Evolutionary conservation across 768 basidiomycete genomes (phyloP), one percentile per base, ranked within the genome.

Genomic region (Calocera viscosa): DNA sequence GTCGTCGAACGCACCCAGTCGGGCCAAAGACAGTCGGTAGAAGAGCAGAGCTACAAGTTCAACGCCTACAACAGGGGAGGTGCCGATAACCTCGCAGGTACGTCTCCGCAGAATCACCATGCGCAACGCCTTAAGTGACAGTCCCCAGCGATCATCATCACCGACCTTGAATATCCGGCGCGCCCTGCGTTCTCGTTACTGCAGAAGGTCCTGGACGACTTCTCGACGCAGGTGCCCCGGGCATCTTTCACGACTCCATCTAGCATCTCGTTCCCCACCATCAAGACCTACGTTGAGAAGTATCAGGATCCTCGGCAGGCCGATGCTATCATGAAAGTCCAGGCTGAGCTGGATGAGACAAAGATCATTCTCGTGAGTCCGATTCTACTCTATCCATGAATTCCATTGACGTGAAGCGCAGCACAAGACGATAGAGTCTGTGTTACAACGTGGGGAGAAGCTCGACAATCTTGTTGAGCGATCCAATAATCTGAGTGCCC

Each of bases 401-500:
- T 38, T 12, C 24, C 17, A 16, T 7, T 67, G 19, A 33, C 28
- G 11, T 11, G 17, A 2, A 24, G 2, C 53, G 66, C 73, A 98
- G 94, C 96, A 98, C 82, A 97, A 98, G 82, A 99, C 96, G 32
- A 99, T 99, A 72, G 96, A 99, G 75, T 91, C 90, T 1, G 94
- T 99, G 11, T 82, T 99, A 43, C 87, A 94, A 75, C 86, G 96
- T 14, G 96, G 96, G 49, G 95, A 98, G 83, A 94, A 92, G 78
- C 82, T 99, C 49, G 94, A 97, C 76, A 91, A 91, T 75, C 80
- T 98, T 10, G 95, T 98, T 14, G 94, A 97, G 72, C 84, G 94
- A 40, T 96, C 94, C 66, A 87, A 90, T 73, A 87, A 88, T 35
- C 77, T 97, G 66, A 91, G 92, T 40, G 80, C 84, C 17, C 91